Conservation (phyloP, 257 asterid genomes). For the Ophiorrhiza pumila region DNA sequence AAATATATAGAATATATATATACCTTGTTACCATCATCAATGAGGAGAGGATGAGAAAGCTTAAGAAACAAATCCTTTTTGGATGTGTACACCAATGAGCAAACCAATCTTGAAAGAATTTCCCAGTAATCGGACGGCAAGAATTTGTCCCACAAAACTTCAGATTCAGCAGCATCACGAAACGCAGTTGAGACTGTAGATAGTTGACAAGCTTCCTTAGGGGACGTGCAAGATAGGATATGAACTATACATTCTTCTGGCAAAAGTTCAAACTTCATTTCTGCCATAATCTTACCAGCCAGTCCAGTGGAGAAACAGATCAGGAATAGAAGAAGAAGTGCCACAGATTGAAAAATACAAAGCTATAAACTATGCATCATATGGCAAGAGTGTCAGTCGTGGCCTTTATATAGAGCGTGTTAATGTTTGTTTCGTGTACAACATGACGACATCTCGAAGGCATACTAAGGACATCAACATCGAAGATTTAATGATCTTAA, state of each 20-base stretch:
- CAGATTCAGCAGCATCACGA: conserved; percentile 49
- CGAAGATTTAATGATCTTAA: not conserved
- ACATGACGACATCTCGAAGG: conserved; percentile 3
- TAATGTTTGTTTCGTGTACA: not conserved
- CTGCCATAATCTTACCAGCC: not conserved
- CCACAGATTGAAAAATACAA: no score
- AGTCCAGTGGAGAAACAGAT: not conserved
- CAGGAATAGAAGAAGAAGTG: not conserved
- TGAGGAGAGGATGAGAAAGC: conserved; percentile 57
- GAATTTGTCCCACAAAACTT: conserved; percentile 56
- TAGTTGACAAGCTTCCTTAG: conserved; percentile 44
- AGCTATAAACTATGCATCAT: no score
- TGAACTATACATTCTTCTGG: conserved; percentile 59
- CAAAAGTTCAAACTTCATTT: conserved; percentile 28
- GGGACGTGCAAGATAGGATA: conserved; percentile 47
- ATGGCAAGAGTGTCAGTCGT: not conserved
- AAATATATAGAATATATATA: not conserved
- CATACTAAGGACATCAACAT: not conserved
- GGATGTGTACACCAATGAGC: conserved; percentile 37
- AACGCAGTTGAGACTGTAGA: conserved; percentile 36
- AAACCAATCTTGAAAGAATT: conserved; percentile 38
- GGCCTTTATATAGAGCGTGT: not conserved
- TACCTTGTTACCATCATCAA: conserved; percentile 71
- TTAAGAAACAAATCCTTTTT: conserved; percentile 53
- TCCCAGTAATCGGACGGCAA: conserved; percentile 54